These are phyloP conservation scores for Lindgomyces ingoldianus DNA, from an alignment of 495 filamentous ascomycete genomes.

Conservation along the genomic window DNA sequence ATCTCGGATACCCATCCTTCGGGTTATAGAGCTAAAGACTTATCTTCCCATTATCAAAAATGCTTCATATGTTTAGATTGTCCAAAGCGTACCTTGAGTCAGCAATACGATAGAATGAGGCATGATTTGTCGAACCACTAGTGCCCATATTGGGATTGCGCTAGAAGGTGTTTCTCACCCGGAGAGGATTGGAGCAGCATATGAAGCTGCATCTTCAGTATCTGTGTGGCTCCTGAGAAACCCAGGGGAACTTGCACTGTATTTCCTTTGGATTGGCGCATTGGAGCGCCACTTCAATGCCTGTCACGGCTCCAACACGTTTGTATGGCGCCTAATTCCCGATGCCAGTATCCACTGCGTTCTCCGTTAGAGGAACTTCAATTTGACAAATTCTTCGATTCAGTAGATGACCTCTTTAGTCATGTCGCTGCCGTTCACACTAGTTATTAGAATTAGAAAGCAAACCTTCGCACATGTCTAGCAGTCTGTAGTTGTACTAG, in stretches of 20 bases:
- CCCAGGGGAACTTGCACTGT: not conserved
- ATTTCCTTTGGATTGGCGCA: too few species aligned
- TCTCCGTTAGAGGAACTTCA: not conserved
- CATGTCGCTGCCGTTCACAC: not conserved
- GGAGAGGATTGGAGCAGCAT: not conserved
- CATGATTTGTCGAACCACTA: too few species aligned
- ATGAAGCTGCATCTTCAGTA: not conserved
- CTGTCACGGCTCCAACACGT: too few species aligned
- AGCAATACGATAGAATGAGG: too few species aligned
- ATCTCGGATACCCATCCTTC: too few species aligned
- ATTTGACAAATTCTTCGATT: not conserved
- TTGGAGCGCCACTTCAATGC: not conserved
- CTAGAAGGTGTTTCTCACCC: not conserved
- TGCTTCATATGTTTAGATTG: too few species aligned
- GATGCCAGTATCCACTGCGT: not conserved
- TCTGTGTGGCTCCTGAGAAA: not conserved
- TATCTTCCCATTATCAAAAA: too few species aligned
- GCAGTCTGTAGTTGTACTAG: too few species aligned
- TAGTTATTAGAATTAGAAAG: not conserved
- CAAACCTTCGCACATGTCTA: too few species aligned
- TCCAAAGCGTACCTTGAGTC: too few species aligned
- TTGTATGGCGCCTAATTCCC: too few species aligned
- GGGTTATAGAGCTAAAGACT: too few species aligned
- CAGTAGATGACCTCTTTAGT: not conserved
- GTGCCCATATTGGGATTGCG: not conserved